Evolutionary conservation across 805 yeast genomes (phyloP), one percentile per base, ranked within the genome.

Genomic region (Ogataea thermomethanolica): DNA sequence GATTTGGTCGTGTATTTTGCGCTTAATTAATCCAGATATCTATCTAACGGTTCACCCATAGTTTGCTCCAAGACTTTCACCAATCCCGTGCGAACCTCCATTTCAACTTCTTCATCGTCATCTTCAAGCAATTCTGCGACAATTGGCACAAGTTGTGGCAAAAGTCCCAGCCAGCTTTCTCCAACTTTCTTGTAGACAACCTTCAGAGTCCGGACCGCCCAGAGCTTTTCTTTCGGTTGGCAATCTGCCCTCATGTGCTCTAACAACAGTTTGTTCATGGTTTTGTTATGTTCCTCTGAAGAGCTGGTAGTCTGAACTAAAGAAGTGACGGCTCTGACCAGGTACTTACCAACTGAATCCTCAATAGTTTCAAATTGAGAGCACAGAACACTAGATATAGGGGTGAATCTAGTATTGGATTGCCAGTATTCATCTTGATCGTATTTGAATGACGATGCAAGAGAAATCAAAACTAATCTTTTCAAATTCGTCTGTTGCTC

Each of bases 371-470:
- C 54, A 48, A 90, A 67, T 67, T 89, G 96, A 17, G 65, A 65
- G 43, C 84, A 66, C 46, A 93, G 70, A 3, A 84, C 74, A 27
- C 63, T 71, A 11, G 81, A 73, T 20, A 89, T 73, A 37, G 78
- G 65, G 28, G 84, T 95, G 59, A 88, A 93, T 59, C 99, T 78
- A 20, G 88, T 77, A 37, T 82, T 83, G 32, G 88, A 79, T 43
- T 84, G 82, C 99, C 99, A 93, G 67, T 86, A 93, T 55, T 93
- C 99, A 53, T 85, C 95, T 56, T 82, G 86, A 57, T 91, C 97
- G 56, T 80, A 83, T 55, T 81, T 85, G 69, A 93, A 89, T 1
- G 96, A 84, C 1, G 87, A 73, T 0, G 81, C 76, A 48, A 93
- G 66, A 0, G 96, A 80, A 48, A 76, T 80, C 38, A 89, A 66